phyloP scores from a whole-genome alignment of 345 rosid species.

The Geranium rotundifolium region DNA sequence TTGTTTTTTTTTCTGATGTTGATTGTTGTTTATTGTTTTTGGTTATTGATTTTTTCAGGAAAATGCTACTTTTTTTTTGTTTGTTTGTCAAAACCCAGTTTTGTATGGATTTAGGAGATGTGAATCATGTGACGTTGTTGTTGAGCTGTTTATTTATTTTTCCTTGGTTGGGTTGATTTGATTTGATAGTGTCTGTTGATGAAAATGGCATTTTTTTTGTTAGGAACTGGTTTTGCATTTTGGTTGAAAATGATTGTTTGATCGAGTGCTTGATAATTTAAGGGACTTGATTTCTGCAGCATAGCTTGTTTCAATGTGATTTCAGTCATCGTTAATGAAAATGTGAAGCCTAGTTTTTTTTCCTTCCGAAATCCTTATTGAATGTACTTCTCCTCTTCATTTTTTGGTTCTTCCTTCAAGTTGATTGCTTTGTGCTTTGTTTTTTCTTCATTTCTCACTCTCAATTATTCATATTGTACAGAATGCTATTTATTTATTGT shows the following conservation, averaged over 20 bases:
- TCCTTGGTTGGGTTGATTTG: constrained; percentile 8
- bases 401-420: neutral
- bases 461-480: neutral
- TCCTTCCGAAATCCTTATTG: neutral
- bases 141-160: constrained; percentile 9
- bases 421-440: neutral
- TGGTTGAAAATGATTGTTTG: constrained; percentile 4
- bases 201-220: constrained; percentile 4
- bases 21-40: constrained; percentile 10
- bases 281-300: neutral
- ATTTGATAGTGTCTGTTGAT: constrained; percentile 2
- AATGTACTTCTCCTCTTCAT: neutral
- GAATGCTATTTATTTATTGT: no score
- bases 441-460: neutral
- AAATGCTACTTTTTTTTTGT: no score
- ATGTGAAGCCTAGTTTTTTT: neutral
- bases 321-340: constrained; percentile 1
- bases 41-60: constrained; percentile 4
- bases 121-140: neutral
- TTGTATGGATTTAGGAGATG: neutral
- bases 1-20: constrained; percentile 5
- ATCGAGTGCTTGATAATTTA: neutral
- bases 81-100: constrained; percentile 4
- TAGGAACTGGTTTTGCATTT: constrained; percentile 7
- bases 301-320: constrained; percentile 11